These are phyloP conservation scores for Amphibolis antarctica DNA, from an alignment of 106 monocot genomes.

Conservation along the genomic window DNA sequence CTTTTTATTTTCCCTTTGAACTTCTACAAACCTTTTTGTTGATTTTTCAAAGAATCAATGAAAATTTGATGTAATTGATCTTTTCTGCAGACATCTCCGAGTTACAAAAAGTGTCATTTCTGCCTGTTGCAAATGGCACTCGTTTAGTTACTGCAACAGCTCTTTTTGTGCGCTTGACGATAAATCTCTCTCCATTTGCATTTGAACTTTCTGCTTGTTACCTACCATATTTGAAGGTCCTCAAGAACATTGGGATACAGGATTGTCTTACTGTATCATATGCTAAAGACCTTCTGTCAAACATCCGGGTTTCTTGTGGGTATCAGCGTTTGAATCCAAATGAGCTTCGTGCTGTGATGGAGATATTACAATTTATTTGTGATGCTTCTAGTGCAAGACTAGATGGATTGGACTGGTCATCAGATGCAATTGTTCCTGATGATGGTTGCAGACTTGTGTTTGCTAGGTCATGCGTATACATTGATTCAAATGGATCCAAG, in stretches of 20 bases:
- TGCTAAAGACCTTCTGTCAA: slow-evolving; percentile 64
- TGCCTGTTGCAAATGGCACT: slow-evolving; percentile 98
- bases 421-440: slow-evolving; percentile 76
- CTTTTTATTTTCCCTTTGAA: background rate
- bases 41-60: background rate
- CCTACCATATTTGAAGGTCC: slow-evolving; percentile 79
- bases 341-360: slow-evolving; percentile 93
- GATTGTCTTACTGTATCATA: slow-evolving; percentile 55
- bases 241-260: slow-evolving; percentile 78
- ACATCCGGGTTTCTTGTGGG: slow-evolving; percentile 73
- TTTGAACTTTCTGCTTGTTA: slow-evolving; percentile 80
- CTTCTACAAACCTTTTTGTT: too few species aligned
- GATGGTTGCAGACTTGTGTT: slow-evolving; percentile 94
- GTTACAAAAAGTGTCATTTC: slow-evolving; percentile 66
- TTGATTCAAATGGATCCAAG: slow-evolving; percentile 68
- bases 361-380: slow-evolving; percentile 79
- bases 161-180: slow-evolving; percentile 67
- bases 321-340: slow-evolving; percentile 95
- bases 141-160: slow-evolving; percentile 67
- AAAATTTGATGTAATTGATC: background rate
- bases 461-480: slow-evolving; percentile 74
- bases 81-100: slow-evolving; percentile 52
- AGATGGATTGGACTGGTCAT: slow-evolving; percentile 21
- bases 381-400: slow-evolving; percentile 20
- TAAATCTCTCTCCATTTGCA: slow-evolving; percentile 92